Evolutionary conservation across 768 basidiomycete species (phyloP), one percentile per base, ranked within the genome.

Genomic region (Leccinum obscurum): DNA sequence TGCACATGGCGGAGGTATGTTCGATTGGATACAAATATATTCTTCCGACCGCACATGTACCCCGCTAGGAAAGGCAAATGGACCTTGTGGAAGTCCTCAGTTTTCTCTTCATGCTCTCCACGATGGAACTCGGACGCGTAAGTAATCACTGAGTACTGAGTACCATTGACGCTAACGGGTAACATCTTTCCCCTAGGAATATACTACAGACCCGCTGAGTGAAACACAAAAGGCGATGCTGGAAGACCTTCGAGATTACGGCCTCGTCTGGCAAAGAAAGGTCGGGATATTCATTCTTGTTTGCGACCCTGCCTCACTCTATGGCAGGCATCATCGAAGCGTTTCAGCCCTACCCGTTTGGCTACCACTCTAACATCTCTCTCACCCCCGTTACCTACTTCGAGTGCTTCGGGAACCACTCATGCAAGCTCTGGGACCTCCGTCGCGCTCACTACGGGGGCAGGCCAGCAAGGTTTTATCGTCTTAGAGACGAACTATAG

Each of bases 401-500:
- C 83, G 9, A 67, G 62, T 60, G 62, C 65, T 32, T 63, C 72
- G 2, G 65, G 70, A 24, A 63, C 60, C 35, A 55, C 70, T 11
- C 62, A 58, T 14, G 24, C 51, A 39, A 57, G 50, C 35, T 58
- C 68, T 6, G 65, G 44, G 37, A 55, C 70, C n/a, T 63, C 67
- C 6, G 63, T 73, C 13, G 63, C 74, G 48, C 62, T 73, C 58
- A 79, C 85, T 11, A 81, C 81, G 32, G 79, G 80, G 52, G 83
- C 83, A 50, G 82, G 83, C 34, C 80, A 87, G 69, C 86, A 96
- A 73, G 93, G 95, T 14, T 98, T 97, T 78, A 89, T 98, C 66
- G 87, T 98, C 65, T 82, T 99, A 48, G 97, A 99, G 78, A 98
- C 97, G 20, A 98, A 99, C 78, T 98, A 98, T 78, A 90, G 95